Conservation (phyloP, 768 basidiomycete genomes). For the Flagelloscypha sp. region DNA sequence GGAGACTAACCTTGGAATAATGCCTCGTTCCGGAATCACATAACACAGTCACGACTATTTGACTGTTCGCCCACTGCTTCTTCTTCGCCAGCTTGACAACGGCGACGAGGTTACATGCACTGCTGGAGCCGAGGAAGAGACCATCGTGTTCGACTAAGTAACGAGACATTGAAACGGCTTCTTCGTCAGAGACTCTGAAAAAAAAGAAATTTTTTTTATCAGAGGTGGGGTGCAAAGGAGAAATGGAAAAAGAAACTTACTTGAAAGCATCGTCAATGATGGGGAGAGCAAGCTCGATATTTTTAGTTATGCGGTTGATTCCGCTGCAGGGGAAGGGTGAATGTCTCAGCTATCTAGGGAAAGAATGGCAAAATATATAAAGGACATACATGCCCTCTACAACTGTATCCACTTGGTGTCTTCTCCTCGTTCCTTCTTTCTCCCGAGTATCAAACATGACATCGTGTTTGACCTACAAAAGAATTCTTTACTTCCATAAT, state of each 20-base stretch:
- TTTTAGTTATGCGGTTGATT: conserved; percentile 87
- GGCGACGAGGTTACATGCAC: conserved; percentile 93
- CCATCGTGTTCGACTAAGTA: conserved; percentile 89
- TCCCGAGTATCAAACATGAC: conserved; percentile 95
- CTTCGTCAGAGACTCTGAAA: conserved; percentile 80
- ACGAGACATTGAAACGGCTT: conserved; percentile 94
- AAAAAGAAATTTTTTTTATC: conserved; percentile 1
- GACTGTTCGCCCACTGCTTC: conserved; percentile 59
- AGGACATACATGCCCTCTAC: conserved; percentile 77
- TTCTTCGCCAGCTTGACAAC: conserved; percentile 73
- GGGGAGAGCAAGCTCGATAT: conserved; percentile 77
- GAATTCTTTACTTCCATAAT: background rate
- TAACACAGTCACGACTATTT: conserved; percentile 81
- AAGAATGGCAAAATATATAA: conserved; percentile 7
- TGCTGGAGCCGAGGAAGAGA: conserved; percentile 90
- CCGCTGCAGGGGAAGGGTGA: conserved; percentile 59
- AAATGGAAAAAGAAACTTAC: conserved; percentile 26
- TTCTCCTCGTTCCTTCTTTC: conserved; percentile 84
- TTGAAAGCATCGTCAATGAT: conserved; percentile 87
- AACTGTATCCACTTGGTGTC: conserved; percentile 93
- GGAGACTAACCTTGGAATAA: conserved; percentile 71
- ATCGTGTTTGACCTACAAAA: conserved; percentile 66
- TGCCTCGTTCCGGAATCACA: conserved; percentile 90
- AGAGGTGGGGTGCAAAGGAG: background rate
- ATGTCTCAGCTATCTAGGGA: background rate